These are phyloP conservation scores for Lasiodiplodia citricola DNA, from an alignment of 2,329 filamentous ascomycete species.

Conservation along the genomic window DNA sequence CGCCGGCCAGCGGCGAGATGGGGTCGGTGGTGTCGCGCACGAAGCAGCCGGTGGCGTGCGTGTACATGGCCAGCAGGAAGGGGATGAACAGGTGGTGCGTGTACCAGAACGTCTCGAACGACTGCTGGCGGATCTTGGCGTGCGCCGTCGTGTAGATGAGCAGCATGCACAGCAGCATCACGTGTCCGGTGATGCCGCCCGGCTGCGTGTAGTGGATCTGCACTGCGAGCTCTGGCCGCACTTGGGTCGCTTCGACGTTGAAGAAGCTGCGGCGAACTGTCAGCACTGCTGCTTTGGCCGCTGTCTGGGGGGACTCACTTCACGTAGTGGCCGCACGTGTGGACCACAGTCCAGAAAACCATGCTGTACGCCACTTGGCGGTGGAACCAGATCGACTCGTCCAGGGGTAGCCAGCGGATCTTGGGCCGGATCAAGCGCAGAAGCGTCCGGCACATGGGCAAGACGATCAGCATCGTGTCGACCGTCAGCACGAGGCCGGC, in stretches of 20 bases:
- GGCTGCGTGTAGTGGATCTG: slow-evolving; percentile 90
- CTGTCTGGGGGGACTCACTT: slow-evolving; percentile 65
- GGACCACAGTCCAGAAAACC: slow-evolving; percentile 79
- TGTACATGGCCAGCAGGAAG: slow-evolving; percentile 91
- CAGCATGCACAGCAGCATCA: slow-evolving; percentile 98
- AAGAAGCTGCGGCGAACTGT: slow-evolving; percentile 70
- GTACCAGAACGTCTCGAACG: slow-evolving; percentile 99
- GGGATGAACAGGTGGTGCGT: slow-evolving; percentile 98
- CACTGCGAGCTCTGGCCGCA: slow-evolving; percentile 79
- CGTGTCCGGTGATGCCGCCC: slow-evolving; percentile 91
- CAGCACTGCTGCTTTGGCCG: too few relatives aligned
- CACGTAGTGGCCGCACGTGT: slow-evolving; percentile 86
- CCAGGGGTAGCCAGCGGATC: slow-evolving; percentile 83
- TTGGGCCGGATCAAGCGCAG: slow-evolving; percentile 85
- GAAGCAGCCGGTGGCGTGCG: slow-evolving; percentile 94
- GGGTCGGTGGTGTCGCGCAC: slow-evolving; percentile 78
- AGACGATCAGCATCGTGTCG: slow-evolving; percentile 83
- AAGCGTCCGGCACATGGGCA: slow-evolving; percentile 93
- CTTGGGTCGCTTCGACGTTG: slow-evolving; percentile 86
- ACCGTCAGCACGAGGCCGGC: slow-evolving; percentile 84
- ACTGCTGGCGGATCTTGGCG: slow-evolving; percentile 91
- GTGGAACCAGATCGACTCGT: slow-evolving; percentile 97
- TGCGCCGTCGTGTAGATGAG: slow-evolving; percentile 98
- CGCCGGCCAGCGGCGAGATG: slow-evolving; percentile 83
- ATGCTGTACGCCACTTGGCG: slow-evolving; percentile 92